Evolutionary conservation across 805 yeast species (phyloP).

Genomic region (Wickerhamia fluorescens): DNA sequence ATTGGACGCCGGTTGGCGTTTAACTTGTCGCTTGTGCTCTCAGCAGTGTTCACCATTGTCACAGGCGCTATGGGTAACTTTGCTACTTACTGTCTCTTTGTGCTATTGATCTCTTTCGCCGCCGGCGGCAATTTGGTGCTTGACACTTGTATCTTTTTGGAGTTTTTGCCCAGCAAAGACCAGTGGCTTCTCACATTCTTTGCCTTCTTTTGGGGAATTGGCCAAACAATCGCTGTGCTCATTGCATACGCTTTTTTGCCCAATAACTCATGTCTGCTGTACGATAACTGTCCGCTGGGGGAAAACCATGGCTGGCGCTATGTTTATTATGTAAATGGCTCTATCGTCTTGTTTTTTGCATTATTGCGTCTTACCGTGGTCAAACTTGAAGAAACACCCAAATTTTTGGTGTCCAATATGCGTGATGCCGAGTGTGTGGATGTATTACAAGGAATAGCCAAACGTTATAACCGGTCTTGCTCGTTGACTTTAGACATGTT

Average conservation of each 20-base stretch:
- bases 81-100: constrained; percentile 44
- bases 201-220: constrained; percentile 32
- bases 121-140: constrained; percentile 54
- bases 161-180: constrained; percentile 43
- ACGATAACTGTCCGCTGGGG: constrained; percentile 36
- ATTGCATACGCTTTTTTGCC: constrained; percentile 53
- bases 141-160: constrained; percentile 48
- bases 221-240: constrained; percentile 47
- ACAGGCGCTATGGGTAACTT: constrained; percentile 46
- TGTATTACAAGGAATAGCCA: constrained; percentile 38
- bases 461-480: constrained; percentile 10
- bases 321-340: constrained; percentile 38
- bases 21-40: constrained; percentile 35
- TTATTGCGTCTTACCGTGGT: constrained; percentile 25
- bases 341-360: constrained; percentile 37
- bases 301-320: constrained; percentile 60
- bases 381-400: constrained; percentile 49
- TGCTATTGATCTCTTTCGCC: constrained; percentile 37
- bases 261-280: constrained; percentile 37
- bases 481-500: constrained; percentile 18
- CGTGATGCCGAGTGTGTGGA: constrained; percentile 44
- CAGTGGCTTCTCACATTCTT: constrained; percentile 48
- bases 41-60: constrained; percentile 46
- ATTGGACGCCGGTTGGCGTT: constrained; percentile 15
- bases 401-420: constrained; percentile 46